phyloP scores from a whole-genome alignment of 1,284 basidiomycete genomes.

The Uromyces viciae-fabae region DNA sequence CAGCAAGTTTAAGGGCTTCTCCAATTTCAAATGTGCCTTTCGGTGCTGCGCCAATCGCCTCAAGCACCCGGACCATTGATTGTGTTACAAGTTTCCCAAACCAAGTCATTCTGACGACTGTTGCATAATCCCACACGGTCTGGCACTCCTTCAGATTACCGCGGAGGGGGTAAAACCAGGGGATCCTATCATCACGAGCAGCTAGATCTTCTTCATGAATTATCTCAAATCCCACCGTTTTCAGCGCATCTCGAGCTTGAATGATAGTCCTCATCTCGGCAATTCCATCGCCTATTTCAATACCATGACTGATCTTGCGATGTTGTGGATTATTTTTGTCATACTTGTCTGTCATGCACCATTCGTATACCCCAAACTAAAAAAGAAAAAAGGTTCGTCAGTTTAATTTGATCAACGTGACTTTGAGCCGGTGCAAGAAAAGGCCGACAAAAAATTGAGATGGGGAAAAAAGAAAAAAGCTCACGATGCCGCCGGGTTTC shows the following conservation, averaged over 20 bases:
- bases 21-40: slow-evolving; percentile 91
- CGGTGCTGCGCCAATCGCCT: slow-evolving; percentile 74
- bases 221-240: slow-evolving; percentile 81
- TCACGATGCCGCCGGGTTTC: slow-evolving; percentile 39
- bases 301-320: slow-evolving; percentile 79
- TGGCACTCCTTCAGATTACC: slow-evolving; percentile 88
- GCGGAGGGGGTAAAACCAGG: slow-evolving; percentile 96
- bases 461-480: neutral
- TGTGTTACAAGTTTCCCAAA: slow-evolving; percentile 82
- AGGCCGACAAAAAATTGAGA: neutral
- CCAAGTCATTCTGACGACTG: slow-evolving; percentile 68
- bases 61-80: slow-evolving; percentile 71
- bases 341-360: slow-evolving; percentile 97
- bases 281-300: slow-evolving; percentile 81
- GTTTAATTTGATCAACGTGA: slow-evolving; percentile 19
- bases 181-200: slow-evolving; percentile 63
- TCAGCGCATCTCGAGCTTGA: slow-evolving; percentile 72
- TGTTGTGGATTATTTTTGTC: slow-evolving; percentile 80
- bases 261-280: slow-evolving; percentile 87
- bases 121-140: slow-evolving; percentile 76
- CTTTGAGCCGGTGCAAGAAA: too few relatives aligned
- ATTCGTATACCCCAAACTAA: slow-evolving; percentile 95
- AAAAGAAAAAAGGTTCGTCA: neutral
- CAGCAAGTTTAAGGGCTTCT: slow-evolving; percentile 80
- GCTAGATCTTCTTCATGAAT: slow-evolving; percentile 92